phyloP scores from a whole-genome alignment of 768 basidiomycete species.

The Kwoniella sp. region DNA sequence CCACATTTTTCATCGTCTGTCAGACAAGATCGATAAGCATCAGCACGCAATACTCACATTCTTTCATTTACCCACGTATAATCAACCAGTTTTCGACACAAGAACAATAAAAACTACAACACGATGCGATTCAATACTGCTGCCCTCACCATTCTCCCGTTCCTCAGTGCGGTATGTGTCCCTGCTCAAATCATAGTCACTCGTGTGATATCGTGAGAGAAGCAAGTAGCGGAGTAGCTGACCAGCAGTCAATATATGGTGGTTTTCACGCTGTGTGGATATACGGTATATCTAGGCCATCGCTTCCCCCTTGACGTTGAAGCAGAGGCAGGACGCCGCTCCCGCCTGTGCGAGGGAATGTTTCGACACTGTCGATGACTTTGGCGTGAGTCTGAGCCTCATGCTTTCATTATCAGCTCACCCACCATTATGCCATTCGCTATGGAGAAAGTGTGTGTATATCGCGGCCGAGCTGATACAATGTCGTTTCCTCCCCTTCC shows the following conservation, averaged over 20 bases:
- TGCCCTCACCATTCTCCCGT: neutral
- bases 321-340: slow-evolving; percentile 11
- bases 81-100: too few relatives aligned
- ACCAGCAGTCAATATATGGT: too few relatives aligned
- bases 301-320: slow-evolving; percentile 8
- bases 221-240: too few relatives aligned
- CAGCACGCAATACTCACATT: neutral
- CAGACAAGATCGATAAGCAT: neutral
- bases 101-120: too few relatives aligned
- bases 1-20: too few relatives aligned
- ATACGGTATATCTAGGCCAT: neutral
- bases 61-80: too few relatives aligned
- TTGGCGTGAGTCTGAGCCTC: slow-evolving; percentile 10
- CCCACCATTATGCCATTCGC: too few relatives aligned
- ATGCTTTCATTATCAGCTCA: too few relatives aligned
- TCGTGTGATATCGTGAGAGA: too few relatives aligned
- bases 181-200: neutral
- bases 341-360: slow-evolving; percentile 17
- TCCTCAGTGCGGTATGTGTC: slow-evolving; percentile 1
- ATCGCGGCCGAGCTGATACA: slow-evolving; percentile 4
- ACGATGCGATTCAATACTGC: neutral
- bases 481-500: neutral
- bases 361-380: slow-evolving; percentile 18
- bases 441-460: too few relatives aligned
- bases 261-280: too few relatives aligned